Percentiles rank a stretch among this genome's conserved stretches.
These are phyloP conservation scores for Endoconidiophora polonica DNA, from an alignment of 2,329 filamentous ascomycete species.

Conservation along the genomic window DNA sequence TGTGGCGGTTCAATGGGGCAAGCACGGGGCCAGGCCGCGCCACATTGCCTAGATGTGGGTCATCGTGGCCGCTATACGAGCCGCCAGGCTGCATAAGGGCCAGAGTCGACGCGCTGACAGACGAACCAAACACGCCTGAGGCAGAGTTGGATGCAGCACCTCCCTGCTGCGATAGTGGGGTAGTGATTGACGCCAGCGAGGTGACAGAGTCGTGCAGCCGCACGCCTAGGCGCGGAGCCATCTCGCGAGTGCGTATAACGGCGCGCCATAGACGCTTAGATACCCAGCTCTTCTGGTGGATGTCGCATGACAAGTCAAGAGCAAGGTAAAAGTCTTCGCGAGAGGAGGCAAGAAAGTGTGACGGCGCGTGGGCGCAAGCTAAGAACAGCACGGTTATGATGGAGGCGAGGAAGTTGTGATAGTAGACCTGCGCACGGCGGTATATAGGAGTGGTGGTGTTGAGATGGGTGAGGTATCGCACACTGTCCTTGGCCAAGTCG, in stretches of 20 bases:
- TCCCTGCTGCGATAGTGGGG: background rate
- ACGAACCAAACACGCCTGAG: background rate
- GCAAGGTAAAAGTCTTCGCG: conserved; percentile 67
- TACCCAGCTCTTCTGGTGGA: conserved; percentile 55
- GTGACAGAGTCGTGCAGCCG: conserved; percentile 16
- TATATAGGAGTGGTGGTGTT: conserved; percentile 60
- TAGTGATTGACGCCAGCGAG: conserved; percentile 5
- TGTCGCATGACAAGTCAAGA: conserved; percentile 54
- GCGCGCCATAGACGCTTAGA: conserved; percentile 59
- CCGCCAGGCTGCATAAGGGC: background rate
- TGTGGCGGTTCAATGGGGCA: conserved; percentile 5
- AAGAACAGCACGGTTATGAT: conserved; percentile 62
- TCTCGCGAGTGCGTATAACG: conserved; percentile 52
- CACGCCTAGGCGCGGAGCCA: conserved; percentile 52
- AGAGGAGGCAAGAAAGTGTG: conserved; percentile 50
- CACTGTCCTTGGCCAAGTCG: conserved; percentile 60
- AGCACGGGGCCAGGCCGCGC: conserved; percentile 6
- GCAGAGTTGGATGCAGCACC: background rate
- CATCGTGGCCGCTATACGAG: conserved; percentile 5
- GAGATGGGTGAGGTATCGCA: conserved; percentile 51
- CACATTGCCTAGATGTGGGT: conserved; percentile 1
- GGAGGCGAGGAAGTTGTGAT: conserved; percentile 64
- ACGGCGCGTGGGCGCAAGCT: conserved; percentile 57
- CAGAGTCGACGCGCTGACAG: background rate
- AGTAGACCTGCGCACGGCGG: conserved; percentile 54